Percentiles rank a stretch among this genome's conserved stretches.
These are phyloP conservation scores for Inosperma sp. DNA, from an alignment of 768 basidiomycete genomes.

Conservation along the genomic window DNA sequence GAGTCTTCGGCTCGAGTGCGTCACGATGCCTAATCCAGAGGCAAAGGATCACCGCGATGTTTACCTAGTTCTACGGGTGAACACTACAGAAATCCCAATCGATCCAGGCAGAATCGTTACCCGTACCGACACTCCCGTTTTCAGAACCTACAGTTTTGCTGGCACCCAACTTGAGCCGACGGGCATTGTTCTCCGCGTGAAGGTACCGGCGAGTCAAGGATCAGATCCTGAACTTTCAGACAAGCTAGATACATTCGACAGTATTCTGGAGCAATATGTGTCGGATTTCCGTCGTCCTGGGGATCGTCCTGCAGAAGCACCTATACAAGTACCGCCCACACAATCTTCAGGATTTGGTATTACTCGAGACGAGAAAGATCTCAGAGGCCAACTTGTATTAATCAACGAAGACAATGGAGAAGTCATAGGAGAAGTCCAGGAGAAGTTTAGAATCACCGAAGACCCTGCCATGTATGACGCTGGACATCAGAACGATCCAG, in stretches of 20 bases:
- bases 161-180: slow-evolving; percentile 34
- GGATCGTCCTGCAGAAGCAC: slow-evolving; percentile 9
- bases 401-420: slow-evolving; percentile 71
- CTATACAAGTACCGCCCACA: no score
- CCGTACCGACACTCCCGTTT: slow-evolving; percentile 31
- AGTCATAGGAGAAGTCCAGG: slow-evolving; percentile 64
- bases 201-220: slow-evolving; percentile 19
- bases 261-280: slow-evolving; percentile 61
- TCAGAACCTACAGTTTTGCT: slow-evolving; percentile 44
- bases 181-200: slow-evolving; percentile 36
- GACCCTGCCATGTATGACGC: slow-evolving; percentile 48
- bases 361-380: slow-evolving; percentile 30
- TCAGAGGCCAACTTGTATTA: slow-evolving; percentile 59
- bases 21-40: slow-evolving; percentile 45
- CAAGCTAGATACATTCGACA: slow-evolving; percentile 62
- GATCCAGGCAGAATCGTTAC: slow-evolving; percentile 51
- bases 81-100: slow-evolving; percentile 52
- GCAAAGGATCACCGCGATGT: slow-evolving; percentile 43
- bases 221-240: slow-evolving; percentile 39
- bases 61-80: slow-evolving; percentile 61
- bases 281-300: slow-evolving; percentile 34
- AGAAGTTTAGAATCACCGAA: slow-evolving; percentile 51
- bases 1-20: slow-evolving; percentile 53
- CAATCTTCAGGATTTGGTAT: slow-evolving; percentile 17
- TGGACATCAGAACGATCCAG: slow-evolving; percentile 56